Evolutionary conservation across 1,139 yeast species (phyloP), one percentile per base, ranked within the genome.

Genomic region (Taphrina communis): DNA sequence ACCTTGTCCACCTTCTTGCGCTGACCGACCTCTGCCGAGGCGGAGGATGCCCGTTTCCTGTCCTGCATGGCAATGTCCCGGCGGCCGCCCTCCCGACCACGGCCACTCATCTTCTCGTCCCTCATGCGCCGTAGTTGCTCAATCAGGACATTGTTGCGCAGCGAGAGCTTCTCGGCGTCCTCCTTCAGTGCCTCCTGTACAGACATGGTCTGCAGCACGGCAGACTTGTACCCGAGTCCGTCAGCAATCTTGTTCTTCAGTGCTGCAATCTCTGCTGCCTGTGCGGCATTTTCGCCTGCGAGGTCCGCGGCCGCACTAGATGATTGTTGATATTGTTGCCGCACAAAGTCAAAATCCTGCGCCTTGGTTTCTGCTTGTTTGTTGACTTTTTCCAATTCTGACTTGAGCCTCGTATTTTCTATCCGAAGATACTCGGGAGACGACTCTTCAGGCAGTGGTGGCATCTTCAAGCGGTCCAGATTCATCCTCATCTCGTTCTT

Each of bases 291-390:
- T 19, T 63, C 67, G 12, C 53, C 36, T 6, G 67, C 59, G 19
- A 63, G 35, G 12, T 42, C 67, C 14, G 67, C 67, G 4, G 67
- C 67, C 14, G 67, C 67, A 35, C 50, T 42, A 5, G 67, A 63
- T 21, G 61, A 53, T 35, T 63, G 67, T 21, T 63, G 67, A 55
- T 63, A 63, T 36, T 63, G 67, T 39, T 63, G 67, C 21, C 67
- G n/a, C 36, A 63, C 67, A 31, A 63, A 63, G n/a, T 63, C 67
- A 21, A 63, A 63, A 41, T 63, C 67, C 17, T 63, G 67, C 46
- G 56, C 41, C 38, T 63, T 55, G 36, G 61, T 42, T 38, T 63
- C 67, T 6, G 48, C n/a, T 19, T 51, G 55, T 36, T 19, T 53
- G 9, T 14, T 42, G n/a, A 46, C 46, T 55, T 55, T 53, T 31